These are phyloP conservation scores for Penicillium waksmanii DNA, from an alignment of 495 filamentous ascomycete genomes.

Conservation along the genomic window DNA sequence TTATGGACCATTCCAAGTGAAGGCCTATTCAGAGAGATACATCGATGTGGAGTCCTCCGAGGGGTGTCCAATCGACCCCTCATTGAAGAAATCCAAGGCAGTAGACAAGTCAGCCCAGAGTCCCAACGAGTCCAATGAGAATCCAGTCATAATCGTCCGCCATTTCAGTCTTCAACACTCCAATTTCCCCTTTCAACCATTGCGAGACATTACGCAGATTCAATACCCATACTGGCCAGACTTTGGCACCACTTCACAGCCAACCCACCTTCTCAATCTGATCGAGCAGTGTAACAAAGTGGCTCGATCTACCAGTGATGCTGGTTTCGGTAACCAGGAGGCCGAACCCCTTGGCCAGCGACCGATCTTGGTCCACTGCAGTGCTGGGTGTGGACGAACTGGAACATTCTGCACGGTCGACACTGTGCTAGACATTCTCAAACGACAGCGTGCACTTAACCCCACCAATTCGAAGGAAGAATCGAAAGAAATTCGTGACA, in stretches of 20 bases:
- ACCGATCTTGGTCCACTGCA: constrained; percentile 92
- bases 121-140: constrained; percentile 39
- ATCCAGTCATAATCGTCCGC: constrained; percentile 81
- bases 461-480: constrained; percentile 2
- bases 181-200: constrained; percentile 76
- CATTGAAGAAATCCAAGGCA: constrained; percentile 19
- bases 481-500: constrained; percentile 45
- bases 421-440: constrained; percentile 90
- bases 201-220: constrained; percentile 92
- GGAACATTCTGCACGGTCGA: constrained; percentile 97
- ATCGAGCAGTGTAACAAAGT: constrained; percentile 80
- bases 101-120: constrained; percentile 18
- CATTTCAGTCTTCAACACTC: constrained; percentile 84
- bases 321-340: constrained; percentile 42
- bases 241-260: constrained; percentile 90
- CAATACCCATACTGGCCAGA: constrained; percentile 97
- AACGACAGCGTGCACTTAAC: constrained; percentile 63
- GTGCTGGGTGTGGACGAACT: constrained; percentile 91
- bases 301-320: constrained; percentile 38
- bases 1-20: constrained; percentile 80
- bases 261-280: constrained; percentile 79
- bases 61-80: constrained; percentile 14
- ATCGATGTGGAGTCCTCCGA: constrained; percentile 67
- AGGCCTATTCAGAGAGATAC: constrained; percentile 75
- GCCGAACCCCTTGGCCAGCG: constrained; percentile 60